Percentiles rank a stretch among this genome's conserved stretches.
Conservation (phyloP, 495 filamentous ascomycete species). For the Xylaria scruposa region DNA sequence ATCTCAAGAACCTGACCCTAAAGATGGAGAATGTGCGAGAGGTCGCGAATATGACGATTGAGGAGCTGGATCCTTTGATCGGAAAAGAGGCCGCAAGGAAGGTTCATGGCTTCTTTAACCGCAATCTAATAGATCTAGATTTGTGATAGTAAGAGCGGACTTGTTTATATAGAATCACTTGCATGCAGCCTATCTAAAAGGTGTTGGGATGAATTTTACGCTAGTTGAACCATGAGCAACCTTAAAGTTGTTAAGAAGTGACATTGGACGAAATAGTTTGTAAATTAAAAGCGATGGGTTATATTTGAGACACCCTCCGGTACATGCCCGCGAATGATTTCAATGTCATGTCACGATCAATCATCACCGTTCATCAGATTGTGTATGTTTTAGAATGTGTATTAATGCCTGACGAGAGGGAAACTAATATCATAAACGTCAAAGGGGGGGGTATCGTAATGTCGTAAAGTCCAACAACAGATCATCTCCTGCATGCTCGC, state of each 20-base stretch:
- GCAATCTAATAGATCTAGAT: conserved; percentile 67
- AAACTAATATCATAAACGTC: conserved; percentile 17
- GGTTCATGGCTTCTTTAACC: conserved; percentile 83
- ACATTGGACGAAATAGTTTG: too few species aligned
- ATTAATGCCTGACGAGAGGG: conserved; percentile 8
- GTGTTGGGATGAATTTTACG: neutral
- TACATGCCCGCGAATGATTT: neutral
- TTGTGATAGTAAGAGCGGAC: conserved; percentile 17
- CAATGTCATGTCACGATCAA: too few species aligned
- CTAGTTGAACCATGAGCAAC: too few species aligned
- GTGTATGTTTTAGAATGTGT: conserved; percentile 4
- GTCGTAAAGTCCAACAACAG: conserved; percentile 27
- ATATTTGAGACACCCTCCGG: neutral
- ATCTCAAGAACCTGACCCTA: conserved; percentile 70
- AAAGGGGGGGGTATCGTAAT: conserved; percentile 37
- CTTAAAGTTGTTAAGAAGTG: too few species aligned
- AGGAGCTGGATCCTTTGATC: conserved; percentile 73
- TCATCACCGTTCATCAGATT: neutral
- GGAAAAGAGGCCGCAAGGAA: conserved; percentile 81
- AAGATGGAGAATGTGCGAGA: conserved; percentile 79
- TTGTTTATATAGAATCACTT: neutral
- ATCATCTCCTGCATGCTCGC: conserved; percentile 16
- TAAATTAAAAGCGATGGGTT: too few species aligned
- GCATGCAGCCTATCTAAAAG: too few species aligned
- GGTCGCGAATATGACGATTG: conserved; percentile 83